Evolutionary conservation across 2,329 filamentous ascomycete species (phyloP), one percentile per base, ranked within the genome.

Genomic region (Coniella vitis): DNA sequence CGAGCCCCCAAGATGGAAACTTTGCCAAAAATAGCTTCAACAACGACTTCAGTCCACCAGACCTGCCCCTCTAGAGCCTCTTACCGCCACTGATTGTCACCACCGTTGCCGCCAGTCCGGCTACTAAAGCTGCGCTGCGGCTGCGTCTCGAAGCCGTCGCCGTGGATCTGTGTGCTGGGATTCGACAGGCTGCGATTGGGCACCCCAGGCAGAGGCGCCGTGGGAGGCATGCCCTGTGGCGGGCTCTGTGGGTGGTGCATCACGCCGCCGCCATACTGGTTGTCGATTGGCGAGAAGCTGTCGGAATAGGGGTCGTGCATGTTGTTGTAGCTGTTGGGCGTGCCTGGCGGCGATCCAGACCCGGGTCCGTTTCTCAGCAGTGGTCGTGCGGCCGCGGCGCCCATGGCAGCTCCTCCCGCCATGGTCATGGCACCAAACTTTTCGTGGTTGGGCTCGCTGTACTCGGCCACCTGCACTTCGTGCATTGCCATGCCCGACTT

Each of bases 401-500:
- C 13, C 38, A 47, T 39, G 12, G 25, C 40, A 2, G 9, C 29
- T 4, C 25, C 40, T 4, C 21, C 40, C 9, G 40, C 16, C 38
- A 41, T 41, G 38, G 21, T 29, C 14, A 41, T 29, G 22, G 38
- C 22, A 4, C 47, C 47, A 10, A 50, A 40, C 32, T 47, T 53
- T 44, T 53, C 51, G 17, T 46, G 35, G 9, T 45, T 37, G 29
- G 42, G 41, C 17, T 29, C 44, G 44, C 35, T 29, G 36, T 47
- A 38, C 19, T 40, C 45, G 17, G 36, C 4, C 4, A 47, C 45
- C 37, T 38, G 37, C 5, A 47, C 45, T 5, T 47, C 45, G 25
- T 36, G 45, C 8, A 36, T 47, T 29, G 45, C 45, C 19, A 47
- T 47, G 36, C 45, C 45, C 14, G 65, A 62, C 38, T 60, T 59